Evolutionary conservation across 2,329 filamentous ascomycete species (phyloP).

Genomic region (Monosporascus sp.): DNA sequence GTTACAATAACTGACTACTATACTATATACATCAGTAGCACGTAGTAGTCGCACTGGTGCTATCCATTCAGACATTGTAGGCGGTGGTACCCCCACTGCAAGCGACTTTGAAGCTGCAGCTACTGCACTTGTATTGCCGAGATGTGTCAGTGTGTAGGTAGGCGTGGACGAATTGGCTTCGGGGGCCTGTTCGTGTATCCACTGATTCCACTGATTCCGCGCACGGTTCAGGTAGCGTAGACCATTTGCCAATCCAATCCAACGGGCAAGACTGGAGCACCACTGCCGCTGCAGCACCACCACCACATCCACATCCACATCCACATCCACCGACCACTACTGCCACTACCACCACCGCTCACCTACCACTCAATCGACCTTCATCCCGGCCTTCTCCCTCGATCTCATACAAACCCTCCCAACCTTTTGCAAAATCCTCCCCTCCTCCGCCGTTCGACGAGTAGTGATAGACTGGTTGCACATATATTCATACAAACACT

Average conservation of each 20-base stretch:
- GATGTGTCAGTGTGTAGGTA: too few relatives aligned
- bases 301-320: neutral
- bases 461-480: conserved; percentile 4
- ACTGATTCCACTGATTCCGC: too few relatives aligned
- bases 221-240: neutral
- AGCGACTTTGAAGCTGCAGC: too few relatives aligned
- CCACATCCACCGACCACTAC: neutral
- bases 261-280: neutral
- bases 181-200: too few relatives aligned
- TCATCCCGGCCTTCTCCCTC: neutral
- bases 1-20: too few relatives aligned
- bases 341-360: neutral
- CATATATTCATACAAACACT: neutral
- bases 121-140: too few relatives aligned
- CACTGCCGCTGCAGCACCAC: neutral
- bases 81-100: too few relatives aligned
- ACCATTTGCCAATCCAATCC: conserved; percentile 3
- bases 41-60: too few relatives aligned
- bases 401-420: conserved; percentile 2
- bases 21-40: too few relatives aligned
- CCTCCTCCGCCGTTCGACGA: conserved; percentile 4
- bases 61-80: too few relatives aligned
- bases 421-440: neutral
- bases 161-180: too few relatives aligned
- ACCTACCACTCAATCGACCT: too few relatives aligned